Percentiles rank a stretch among this genome's conserved stretches.
These are phyloP conservation scores for Russula sp. DNA, from an alignment of 768 basidiomycete genomes.

Conservation along the genomic window DNA sequence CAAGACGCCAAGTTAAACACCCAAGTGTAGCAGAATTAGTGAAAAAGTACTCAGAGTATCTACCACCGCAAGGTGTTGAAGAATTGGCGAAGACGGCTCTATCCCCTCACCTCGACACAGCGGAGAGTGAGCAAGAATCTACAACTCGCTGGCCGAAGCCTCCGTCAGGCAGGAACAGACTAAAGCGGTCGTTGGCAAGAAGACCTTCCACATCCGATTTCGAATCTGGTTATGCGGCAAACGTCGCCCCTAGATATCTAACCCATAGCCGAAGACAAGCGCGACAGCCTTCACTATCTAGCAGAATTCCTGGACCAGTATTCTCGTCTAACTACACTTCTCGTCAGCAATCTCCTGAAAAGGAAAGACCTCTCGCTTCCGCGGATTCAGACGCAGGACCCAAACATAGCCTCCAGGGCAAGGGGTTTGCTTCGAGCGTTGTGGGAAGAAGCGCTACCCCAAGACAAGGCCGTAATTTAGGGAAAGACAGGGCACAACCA, in stretches of 20 bases:
- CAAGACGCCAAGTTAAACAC: constrained; percentile 53
- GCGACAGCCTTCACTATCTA: constrained; percentile 36
- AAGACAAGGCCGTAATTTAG: constrained; percentile 35
- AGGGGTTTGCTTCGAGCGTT: constrained; percentile 35
- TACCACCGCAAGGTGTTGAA: constrained; percentile 69
- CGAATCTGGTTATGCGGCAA: constrained; percentile 90
- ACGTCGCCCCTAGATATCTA: constrained; percentile 76
- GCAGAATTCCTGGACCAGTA: constrained; percentile 55
- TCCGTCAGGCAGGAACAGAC: constrained; percentile 45
- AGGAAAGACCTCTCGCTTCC: constrained; percentile 44
- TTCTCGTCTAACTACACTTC: constrained; percentile 54
- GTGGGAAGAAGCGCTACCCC: constrained; percentile 41
- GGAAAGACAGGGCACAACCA: constrained; percentile 42
- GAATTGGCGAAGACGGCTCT: constrained; percentile 71
- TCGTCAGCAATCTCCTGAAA: constrained; percentile 71
- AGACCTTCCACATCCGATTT: constrained; percentile 78
- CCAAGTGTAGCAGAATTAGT: constrained; percentile 83
- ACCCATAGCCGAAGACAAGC: constrained; percentile 50
- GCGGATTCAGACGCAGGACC: constrained; percentile 32
- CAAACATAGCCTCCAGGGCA: constrained; percentile 39
- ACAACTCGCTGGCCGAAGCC: constrained; percentile 39
- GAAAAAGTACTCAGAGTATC: constrained; percentile 72
- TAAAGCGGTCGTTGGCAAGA: constrained; percentile 50
- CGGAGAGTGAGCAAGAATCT: constrained; percentile 78
- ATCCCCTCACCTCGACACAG: constrained; percentile 53